Evolutionary conservation across 805 yeast species (phyloP).

Genomic region (Wickerhamomyces ciferrii): DNA sequence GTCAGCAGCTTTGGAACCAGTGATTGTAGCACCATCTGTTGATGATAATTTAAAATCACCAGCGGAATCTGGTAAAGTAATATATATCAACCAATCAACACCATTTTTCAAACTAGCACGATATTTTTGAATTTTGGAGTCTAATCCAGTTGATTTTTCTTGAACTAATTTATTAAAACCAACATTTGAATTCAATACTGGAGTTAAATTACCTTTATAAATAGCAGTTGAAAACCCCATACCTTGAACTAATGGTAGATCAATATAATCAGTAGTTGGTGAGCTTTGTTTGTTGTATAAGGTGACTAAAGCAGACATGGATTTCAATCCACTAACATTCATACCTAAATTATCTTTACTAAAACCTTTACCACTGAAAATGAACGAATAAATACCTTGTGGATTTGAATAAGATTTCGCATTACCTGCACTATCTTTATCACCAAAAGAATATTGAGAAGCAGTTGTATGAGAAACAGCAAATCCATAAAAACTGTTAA

Average conservation of each 20-base stretch:
- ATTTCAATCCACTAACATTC: slow-evolving; percentile 40
- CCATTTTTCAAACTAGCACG: slow-evolving; percentile 41
- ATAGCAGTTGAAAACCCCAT: slow-evolving; percentile 53
- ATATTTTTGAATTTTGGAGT: slow-evolving; percentile 42
- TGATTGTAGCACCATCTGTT: slow-evolving; percentile 28
- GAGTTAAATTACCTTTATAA: slow-evolving; percentile 42
- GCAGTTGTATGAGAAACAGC: slow-evolving; percentile 55
- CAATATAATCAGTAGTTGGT: slow-evolving; percentile 30
- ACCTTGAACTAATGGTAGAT: slow-evolving; percentile 51
- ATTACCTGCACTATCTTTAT: slow-evolving; percentile 39
- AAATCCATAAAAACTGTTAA: slow-evolving; percentile 42
- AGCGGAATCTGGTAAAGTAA: slow-evolving; percentile 31
- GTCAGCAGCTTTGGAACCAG: slow-evolving; percentile 30
- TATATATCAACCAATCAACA: slow-evolving; percentile 47
- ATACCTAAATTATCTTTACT: slow-evolving; percentile 30
- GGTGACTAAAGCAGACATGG: slow-evolving; percentile 45
- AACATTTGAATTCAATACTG: slow-evolving; percentile 38
- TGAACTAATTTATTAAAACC: slow-evolving; percentile 37
- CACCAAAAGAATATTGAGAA: slow-evolving; percentile 40
- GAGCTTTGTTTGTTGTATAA: slow-evolving; percentile 25
- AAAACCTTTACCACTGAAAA: slow-evolving; percentile 50
- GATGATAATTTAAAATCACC: slow-evolving; percentile 27
- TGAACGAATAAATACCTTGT: slow-evolving; percentile 45
- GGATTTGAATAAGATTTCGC: slow-evolving; percentile 48
- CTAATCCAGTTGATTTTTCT: slow-evolving; percentile 27